These are phyloP conservation scores for Smittium culicis DNA, from an alignment of 371 early-diverging fungal genomes.

Conservation along the genomic window DNA sequence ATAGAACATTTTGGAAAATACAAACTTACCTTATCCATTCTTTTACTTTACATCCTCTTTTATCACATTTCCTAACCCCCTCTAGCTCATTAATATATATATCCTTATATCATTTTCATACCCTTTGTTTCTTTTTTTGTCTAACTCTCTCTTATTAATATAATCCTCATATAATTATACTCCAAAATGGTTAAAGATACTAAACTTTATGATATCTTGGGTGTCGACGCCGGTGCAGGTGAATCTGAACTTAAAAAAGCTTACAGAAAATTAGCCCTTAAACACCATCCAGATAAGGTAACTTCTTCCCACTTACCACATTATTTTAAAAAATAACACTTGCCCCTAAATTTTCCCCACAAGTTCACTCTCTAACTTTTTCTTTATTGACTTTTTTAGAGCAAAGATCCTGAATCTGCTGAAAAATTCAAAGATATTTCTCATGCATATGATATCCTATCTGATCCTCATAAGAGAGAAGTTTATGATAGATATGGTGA, in stretches of 20 bases:
- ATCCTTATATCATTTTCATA: too few relatives aligned
- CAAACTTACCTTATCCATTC: too few relatives aligned
- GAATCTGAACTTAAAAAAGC: constrained; percentile 85
- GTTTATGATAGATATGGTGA: constrained; percentile 74
- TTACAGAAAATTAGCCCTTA: constrained; percentile 88
- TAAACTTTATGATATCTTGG: constrained; percentile 83
- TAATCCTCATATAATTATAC: neutral
- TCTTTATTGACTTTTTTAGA: constrained; percentile 14
- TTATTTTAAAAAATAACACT: too few relatives aligned
- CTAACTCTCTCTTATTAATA: too few relatives aligned
- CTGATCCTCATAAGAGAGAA: constrained; percentile 62
- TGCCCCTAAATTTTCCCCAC: too few relatives aligned
- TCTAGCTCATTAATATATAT: too few relatives aligned
- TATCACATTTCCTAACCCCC: too few relatives aligned
- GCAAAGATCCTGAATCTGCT: constrained; percentile 42
- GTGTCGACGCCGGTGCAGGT: constrained; percentile 57
- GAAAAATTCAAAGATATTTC: constrained; percentile 89
- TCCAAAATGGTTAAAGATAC: constrained; percentile 46
- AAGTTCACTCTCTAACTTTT: too few relatives aligned
- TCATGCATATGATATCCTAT: constrained; percentile 88
- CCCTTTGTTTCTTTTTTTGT: too few relatives aligned
- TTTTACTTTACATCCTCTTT: too few relatives aligned
- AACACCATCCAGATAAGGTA: constrained; percentile 88
- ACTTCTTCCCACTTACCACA: neutral
- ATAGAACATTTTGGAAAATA: too few relatives aligned